These are phyloP conservation scores for Stemphylium vesicarium DNA, from an alignment of 2,329 filamentous ascomycete species.

Conservation along the genomic window DNA sequence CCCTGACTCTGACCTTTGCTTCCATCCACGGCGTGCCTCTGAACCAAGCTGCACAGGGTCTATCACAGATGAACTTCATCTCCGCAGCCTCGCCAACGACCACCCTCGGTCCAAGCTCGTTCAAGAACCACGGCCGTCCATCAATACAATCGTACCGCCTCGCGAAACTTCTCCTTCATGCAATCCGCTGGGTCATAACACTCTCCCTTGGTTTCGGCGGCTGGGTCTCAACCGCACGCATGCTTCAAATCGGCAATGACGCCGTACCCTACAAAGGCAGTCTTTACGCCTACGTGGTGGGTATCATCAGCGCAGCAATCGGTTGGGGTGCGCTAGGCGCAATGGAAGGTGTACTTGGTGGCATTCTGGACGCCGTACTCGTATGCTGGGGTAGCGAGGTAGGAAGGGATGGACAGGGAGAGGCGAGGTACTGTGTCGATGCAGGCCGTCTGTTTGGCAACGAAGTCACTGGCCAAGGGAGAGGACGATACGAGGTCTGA, in stretches of 20 bases:
- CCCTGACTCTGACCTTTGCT: conserved; percentile 88
- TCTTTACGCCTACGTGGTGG: conserved; percentile 93
- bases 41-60: conserved; percentile 74
- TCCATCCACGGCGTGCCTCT: conserved; percentile 91
- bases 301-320: conserved; percentile 89
- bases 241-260: conserved; percentile 68
- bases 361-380: conserved; percentile 85
- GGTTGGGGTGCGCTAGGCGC: conserved; percentile 92
- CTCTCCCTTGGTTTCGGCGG: conserved; percentile 88
- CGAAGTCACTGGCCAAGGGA: conserved; percentile 31
- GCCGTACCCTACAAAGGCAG: conserved; percentile 67
- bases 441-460: conserved; percentile 86
- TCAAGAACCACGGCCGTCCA: conserved; percentile 49
- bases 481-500: conserved; percentile 39
- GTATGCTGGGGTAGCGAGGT: conserved; percentile 93
- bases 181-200: conserved; percentile 89
- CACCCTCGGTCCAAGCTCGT: conserved; percentile 56
- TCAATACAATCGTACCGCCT: conserved; percentile 85
- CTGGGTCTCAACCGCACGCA: conserved; percentile 93
- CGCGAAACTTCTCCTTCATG: conserved; percentile 88
- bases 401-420: conserved; percentile 61
- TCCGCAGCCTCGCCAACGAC: conserved; percentile 75
- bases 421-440: conserved; percentile 85
- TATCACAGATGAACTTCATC: conserved; percentile 84
- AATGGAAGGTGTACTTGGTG: conserved; percentile 86